Percentiles rank a stretch among this genome's conserved stretches.
Conservation (phyloP, 2,329 filamentous ascomycete genomes). For the Dothiorella sarmentorum region DNA sequence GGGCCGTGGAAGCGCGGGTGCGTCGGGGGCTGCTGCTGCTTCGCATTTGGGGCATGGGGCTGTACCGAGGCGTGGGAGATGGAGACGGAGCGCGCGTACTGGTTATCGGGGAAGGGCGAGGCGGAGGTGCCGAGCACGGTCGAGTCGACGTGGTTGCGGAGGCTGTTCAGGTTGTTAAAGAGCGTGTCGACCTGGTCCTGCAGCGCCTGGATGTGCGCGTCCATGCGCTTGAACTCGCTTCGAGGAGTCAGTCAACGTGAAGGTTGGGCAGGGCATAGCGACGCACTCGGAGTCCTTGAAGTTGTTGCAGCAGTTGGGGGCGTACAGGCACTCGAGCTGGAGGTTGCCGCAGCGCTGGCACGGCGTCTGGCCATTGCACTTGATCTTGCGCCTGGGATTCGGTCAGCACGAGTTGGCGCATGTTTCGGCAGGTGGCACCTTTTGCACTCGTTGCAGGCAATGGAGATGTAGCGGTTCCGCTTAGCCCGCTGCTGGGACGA, state of each 20-base stretch:
- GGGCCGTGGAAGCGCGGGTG: constrained; percentile 73
- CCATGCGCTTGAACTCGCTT: constrained; percentile 78
- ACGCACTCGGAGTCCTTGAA: constrained; percentile 81
- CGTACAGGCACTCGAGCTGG: constrained; percentile 61
- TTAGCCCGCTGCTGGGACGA: constrained; percentile 53
- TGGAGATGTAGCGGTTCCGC: constrained; percentile 65
- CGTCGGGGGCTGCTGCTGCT: constrained; percentile 33
- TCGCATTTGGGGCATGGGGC: constrained; percentile 39
- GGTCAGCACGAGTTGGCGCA: too few species aligned
- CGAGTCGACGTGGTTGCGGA: constrained; percentile 52
- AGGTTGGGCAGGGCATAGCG: neutral
- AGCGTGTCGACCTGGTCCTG: constrained; percentile 83
- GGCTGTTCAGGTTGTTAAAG: constrained; percentile 65
- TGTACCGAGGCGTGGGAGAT: constrained; percentile 36
- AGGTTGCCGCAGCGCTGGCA: constrained; percentile 65
- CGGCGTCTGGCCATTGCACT: constrained; percentile 63
- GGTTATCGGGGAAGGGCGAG: constrained; percentile 22
- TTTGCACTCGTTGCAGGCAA: constrained; percentile 56
- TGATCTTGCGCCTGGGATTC: constrained; percentile 66
- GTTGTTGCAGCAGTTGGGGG: constrained; percentile 69
- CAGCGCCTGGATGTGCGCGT: constrained; percentile 66
- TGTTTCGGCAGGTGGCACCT: constrained; percentile 31
- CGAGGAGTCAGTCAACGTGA: constrained; percentile 8
- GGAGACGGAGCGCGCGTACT: constrained; percentile 37
- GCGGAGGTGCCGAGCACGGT: constrained; percentile 17